These are phyloP conservation scores for Russula abietina DNA, from an alignment of 768 basidiomycete species.

Conservation along the genomic window DNA sequence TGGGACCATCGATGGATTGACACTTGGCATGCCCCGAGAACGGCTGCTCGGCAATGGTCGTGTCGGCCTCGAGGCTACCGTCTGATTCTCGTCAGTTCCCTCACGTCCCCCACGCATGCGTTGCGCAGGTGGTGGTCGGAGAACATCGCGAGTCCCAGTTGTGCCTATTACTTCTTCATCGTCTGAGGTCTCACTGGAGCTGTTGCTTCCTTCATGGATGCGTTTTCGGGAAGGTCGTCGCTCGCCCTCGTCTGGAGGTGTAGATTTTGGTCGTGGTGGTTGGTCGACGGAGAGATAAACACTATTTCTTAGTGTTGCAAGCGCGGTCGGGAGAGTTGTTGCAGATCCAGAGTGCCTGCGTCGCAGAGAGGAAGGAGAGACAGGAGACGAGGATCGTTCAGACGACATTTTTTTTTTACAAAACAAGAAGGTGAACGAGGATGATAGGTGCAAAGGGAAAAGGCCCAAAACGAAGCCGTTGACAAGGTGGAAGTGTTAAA, in stretches of 20 bases:
- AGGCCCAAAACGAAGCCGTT: not conserved
- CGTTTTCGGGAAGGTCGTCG: conserved; percentile 39
- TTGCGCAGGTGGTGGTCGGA: not conserved
- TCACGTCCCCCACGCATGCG: conserved; percentile 1
- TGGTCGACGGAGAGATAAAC: conserved; percentile 36
- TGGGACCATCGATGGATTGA: conserved; percentile 78
- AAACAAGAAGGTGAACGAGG: not conserved
- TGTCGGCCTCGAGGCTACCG: conserved; percentile 37
- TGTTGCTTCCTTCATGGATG: conserved; percentile 25
- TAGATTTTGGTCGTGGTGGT: conserved; percentile 68
- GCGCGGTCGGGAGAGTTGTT: conserved; percentile 32
- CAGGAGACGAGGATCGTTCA: conserved; percentile 9
- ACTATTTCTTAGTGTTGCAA: conserved; percentile 26
- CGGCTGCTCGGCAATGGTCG: conserved; percentile 35
- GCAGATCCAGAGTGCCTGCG: conserved; percentile 60
- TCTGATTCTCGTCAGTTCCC: conserved; percentile 43
- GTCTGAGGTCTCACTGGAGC: conserved; percentile 29
- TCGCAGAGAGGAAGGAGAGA: conserved; percentile 28
- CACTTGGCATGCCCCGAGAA: conserved; percentile 34
- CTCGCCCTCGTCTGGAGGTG: conserved; percentile 57
- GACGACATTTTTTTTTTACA: conserved; percentile 16
- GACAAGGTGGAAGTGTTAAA: not conserved
- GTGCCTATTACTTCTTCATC: conserved; percentile 46
- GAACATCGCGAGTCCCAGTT: conserved; percentile 1
- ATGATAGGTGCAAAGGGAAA: not conserved